phyloP scores from a whole-genome alignment of 768 basidiomycete species.

The Lentinula lateritia region DNA sequence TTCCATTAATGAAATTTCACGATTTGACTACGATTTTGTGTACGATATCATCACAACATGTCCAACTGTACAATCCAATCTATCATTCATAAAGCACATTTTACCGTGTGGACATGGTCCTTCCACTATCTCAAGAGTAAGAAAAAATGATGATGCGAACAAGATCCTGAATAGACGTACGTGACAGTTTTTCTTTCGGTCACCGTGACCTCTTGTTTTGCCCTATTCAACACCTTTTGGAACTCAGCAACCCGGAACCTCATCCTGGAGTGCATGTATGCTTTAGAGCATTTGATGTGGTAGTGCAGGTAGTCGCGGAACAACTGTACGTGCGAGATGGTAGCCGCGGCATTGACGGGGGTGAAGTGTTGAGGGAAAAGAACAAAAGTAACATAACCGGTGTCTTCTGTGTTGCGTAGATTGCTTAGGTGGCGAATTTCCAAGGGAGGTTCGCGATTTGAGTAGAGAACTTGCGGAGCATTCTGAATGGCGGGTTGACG shows the following conservation, averaged over 20 bases:
- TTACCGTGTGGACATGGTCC: conserved; percentile 6
- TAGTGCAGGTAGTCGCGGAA: conserved; percentile 99
- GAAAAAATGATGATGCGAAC: neutral
- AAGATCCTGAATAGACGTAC: conserved; percentile 35
- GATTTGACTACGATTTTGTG: neutral
- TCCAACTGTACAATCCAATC: neutral
- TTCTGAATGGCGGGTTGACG: conserved; percentile 89
- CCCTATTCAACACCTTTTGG: conserved; percentile 91
- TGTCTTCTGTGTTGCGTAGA: conserved; percentile 77
- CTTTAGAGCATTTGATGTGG: conserved; percentile 98
- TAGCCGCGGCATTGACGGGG: conserved; percentile 57
- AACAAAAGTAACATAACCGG: conserved; percentile 97
- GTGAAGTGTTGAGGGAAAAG: conserved; percentile 95
- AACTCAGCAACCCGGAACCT: conserved; percentile 90
- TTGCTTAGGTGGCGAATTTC: conserved; percentile 88
- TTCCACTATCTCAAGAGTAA: conserved; percentile 1
- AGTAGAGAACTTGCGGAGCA: conserved; percentile 95
- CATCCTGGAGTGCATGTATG: conserved; percentile 99
- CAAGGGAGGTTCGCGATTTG: conserved; percentile 92
- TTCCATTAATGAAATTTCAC: neutral
- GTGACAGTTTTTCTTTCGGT: conserved; percentile 88
- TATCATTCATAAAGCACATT: neutral
- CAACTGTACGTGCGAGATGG: conserved; percentile 92
- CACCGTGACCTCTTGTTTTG: conserved; percentile 84
- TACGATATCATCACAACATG: neutral